phyloP scores from a whole-genome alignment of 768 basidiomycete species.

The Boletus coccyginus region DNA sequence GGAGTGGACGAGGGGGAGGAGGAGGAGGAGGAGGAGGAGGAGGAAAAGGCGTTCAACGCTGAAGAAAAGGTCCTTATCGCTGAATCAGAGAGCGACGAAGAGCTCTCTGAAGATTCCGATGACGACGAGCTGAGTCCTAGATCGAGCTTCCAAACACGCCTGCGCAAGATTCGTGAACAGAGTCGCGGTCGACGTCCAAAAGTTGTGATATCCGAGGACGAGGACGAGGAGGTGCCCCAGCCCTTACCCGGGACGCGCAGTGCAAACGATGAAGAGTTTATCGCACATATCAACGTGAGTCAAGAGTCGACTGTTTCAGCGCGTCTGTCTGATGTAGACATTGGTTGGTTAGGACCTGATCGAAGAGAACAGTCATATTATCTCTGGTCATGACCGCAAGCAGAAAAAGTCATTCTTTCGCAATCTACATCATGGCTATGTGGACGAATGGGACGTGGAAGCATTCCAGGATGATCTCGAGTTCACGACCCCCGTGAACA shows the following conservation, averaged over 20 bases:
- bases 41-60: constrained; percentile 39
- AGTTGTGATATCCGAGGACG: constrained; percentile 14
- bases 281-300: constrained; percentile 54
- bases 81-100: constrained; percentile 27
- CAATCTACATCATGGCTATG: constrained; percentile 56
- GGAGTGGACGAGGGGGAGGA: constrained; percentile 27
- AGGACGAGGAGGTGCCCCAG: constrained; percentile 24
- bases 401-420: constrained; percentile 55
- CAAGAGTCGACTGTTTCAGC: not conserved
- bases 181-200: constrained; percentile 14
- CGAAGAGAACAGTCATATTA: constrained; percentile 54
- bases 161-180: constrained; percentile 31
- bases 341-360: constrained; percentile 55
- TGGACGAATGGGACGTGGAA: constrained; percentile 40
- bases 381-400: constrained; percentile 45
- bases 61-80: constrained; percentile 48
- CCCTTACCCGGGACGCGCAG: constrained; percentile 36
- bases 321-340: constrained; percentile 1
- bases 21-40: constrained; percentile 35
- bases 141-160: constrained; percentile 35
- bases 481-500: constrained; percentile 22
- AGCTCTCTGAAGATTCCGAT: constrained; percentile 27
- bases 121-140: constrained; percentile 36
- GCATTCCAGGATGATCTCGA: constrained; percentile 25
- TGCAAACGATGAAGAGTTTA: constrained; percentile 57